Percentiles rank a stretch among this genome's conserved stretches.
phyloP scores from a whole-genome alignment of 2,329 filamentous ascomycete genomes.

The Fusarium albosuccineum region DNA sequence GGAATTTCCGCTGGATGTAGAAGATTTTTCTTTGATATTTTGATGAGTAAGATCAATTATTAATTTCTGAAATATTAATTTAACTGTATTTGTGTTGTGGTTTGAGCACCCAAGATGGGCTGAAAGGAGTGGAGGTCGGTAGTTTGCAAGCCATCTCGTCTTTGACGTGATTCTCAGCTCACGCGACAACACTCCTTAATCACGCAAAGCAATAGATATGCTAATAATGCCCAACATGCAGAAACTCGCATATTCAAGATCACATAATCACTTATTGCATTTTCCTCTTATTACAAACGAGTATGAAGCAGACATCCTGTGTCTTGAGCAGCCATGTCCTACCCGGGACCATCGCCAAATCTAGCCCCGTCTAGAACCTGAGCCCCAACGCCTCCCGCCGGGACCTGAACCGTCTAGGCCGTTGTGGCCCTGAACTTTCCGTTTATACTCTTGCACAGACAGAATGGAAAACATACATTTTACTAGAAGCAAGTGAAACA shows the following conservation, averaged over 20 bases:
- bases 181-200: neutral
- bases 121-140: too few relatives aligned
- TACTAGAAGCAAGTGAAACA: too few relatives aligned
- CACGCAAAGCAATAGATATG: neutral
- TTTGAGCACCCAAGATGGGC: too few relatives aligned
- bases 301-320: too few relatives aligned
- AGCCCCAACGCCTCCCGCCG: neutral
- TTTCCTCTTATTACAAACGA: neutral
- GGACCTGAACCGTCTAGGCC: neutral
- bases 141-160: too few relatives aligned
- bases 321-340: neutral
- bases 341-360: conserved; percentile 6
- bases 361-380: conserved; percentile 1
- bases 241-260: neutral
- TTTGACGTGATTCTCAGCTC: neutral
- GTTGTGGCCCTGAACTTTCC: neutral
- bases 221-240: neutral
- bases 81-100: too few relatives aligned
- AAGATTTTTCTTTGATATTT: conserved; percentile 40
- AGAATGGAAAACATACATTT: too few relatives aligned
- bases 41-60: neutral
- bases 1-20: conserved; percentile 47
- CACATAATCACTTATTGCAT: neutral
- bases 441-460: too few relatives aligned
- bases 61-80: too few relatives aligned